A percentile compares a stretch with the other conserved stretches of the same genome.
phyloP scores from a whole-genome alignment of 2,329 filamentous ascomycete genomes.

The Nannizziopsis arthrosporioides region DNA sequence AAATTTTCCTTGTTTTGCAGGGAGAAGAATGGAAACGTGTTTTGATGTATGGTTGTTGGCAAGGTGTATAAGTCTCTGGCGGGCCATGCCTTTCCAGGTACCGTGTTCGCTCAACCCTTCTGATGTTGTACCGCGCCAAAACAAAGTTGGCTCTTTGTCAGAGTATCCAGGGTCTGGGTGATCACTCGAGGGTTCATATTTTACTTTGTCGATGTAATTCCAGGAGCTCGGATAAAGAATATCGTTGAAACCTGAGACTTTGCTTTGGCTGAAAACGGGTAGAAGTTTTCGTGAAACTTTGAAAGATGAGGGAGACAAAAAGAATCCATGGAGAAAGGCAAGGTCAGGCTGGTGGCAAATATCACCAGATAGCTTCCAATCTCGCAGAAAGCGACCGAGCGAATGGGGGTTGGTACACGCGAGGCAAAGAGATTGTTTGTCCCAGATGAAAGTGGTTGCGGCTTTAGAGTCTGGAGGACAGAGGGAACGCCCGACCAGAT shows the following conservation, averaged over 20 bases:
- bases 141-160: slow-evolving; percentile 53
- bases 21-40: slow-evolving; percentile 46
- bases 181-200: slow-evolving; percentile 41
- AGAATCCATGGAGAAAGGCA: slow-evolving; percentile 60
- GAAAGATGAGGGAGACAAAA: slow-evolving; percentile 52
- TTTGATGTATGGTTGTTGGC: slow-evolving; percentile 43
- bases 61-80: slow-evolving; percentile 60
- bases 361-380: slow-evolving; percentile 55
- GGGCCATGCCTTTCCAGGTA: slow-evolving; percentile 56
- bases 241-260: slow-evolving; percentile 60
- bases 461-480: slow-evolving; percentile 54
- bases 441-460: slow-evolving; percentile 50
- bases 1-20: slow-evolving; percentile 32
- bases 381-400: slow-evolving; percentile 51
- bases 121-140: slow-evolving; percentile 62
- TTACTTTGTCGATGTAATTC: slow-evolving; percentile 50
- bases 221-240: slow-evolving; percentile 59
- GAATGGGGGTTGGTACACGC: slow-evolving; percentile 55
- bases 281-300: slow-evolving; percentile 53
- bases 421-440: slow-evolving; percentile 52
- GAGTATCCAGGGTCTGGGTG: slow-evolving; percentile 45
- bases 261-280: slow-evolving; percentile 65
- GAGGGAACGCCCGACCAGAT: slow-evolving; percentile 37
- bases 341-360: slow-evolving; percentile 70
- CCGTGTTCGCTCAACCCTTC: slow-evolving; percentile 43